Evolutionary conservation across 768 basidiomycete genomes (phyloP).

Genomic region (Tricholoma sp.): DNA sequence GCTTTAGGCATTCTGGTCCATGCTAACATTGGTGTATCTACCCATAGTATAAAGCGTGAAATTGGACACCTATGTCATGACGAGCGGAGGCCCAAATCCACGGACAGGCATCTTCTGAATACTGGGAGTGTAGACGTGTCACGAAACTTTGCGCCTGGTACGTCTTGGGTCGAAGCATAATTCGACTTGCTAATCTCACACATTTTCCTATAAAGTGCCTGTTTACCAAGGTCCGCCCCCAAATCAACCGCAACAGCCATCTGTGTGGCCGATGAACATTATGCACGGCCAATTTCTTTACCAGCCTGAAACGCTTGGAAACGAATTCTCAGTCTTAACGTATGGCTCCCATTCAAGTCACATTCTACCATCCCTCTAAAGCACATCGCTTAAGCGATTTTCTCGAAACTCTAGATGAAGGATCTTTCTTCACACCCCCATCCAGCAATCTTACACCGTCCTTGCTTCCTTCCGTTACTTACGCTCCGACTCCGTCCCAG

Average conservation of each 20-base stretch:
- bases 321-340: conserved; percentile 81
- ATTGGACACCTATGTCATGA: conserved; percentile 94
- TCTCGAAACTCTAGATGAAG: conserved; percentile 82
- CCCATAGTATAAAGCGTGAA: conserved; percentile 83
- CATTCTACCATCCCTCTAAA: conserved; percentile 4
- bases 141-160: conserved; percentile 44
- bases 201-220: conserved; percentile 21
- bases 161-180: conserved; percentile 8
- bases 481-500: conserved; percentile 23
- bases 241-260: conserved; percentile 21
- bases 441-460: conserved; percentile 35
- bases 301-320: conserved; percentile 69
- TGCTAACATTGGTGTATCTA: conserved; percentile 9
- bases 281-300: conserved; percentile 55
- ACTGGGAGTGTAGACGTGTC: conserved; percentile 27
- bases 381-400: conserved; percentile 57
- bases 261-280: conserved; percentile 52
- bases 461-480: conserved; percentile 39
- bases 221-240: conserved; percentile 32
- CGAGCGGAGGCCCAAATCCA: conserved; percentile 57
- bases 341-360: conserved; percentile 27
- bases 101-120: conserved; percentile 35
- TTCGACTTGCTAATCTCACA: neutral
- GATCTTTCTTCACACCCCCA: conserved; percentile 71
- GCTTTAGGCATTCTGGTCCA: conserved; percentile 5